Evolutionary conservation across 1,139 yeast genomes (phyloP).

Genomic region (Scheffersomyces parashehatae): DNA sequence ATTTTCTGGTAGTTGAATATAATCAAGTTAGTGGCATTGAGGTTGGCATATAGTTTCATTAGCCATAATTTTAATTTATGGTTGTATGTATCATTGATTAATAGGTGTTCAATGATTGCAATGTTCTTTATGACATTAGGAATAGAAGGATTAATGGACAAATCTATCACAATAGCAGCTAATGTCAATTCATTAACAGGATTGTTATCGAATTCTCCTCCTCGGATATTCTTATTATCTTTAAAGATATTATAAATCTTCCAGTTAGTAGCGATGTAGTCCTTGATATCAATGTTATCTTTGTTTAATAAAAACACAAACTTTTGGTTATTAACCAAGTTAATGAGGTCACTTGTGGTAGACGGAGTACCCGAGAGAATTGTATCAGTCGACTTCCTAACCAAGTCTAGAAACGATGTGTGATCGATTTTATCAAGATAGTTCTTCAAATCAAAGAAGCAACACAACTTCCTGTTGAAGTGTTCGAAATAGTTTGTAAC

Average conservation of each 20-base stretch:
- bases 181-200: conserved; percentile 66
- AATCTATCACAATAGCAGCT: conserved; percentile 35
- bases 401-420: conserved; percentile 9
- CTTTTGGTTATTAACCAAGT: conserved; percentile 53
- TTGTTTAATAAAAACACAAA: conserved; percentile 28
- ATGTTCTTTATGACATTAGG: conserved; percentile 29
- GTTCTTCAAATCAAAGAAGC: conserved; percentile 55
- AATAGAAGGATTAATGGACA: conserved; percentile 7
- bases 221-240: conserved; percentile 20
- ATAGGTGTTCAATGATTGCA: conserved; percentile 48
- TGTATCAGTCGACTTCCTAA: conserved; percentile 8
- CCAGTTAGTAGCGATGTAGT: conserved; percentile 24
- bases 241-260: conserved; percentile 33
- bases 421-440: conserved; percentile 24
- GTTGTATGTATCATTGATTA: conserved; percentile 58
- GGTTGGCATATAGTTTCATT: conserved; percentile 57
- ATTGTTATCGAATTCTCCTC: conserved; percentile 59
- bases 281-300: conserved; percentile 14
- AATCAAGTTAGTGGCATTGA: conserved; percentile 59
- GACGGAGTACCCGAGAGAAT: conserved; percentile 8
- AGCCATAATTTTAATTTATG: conserved; percentile 72
- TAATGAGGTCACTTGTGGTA: conserved; percentile 32
- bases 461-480: conserved; percentile 57
- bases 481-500: conserved; percentile 42
- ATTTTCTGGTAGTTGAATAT: conserved; percentile 51